Base-by-base conservation (phyloP, 106 monocot species). In the Triglochin maritima region DNA sequence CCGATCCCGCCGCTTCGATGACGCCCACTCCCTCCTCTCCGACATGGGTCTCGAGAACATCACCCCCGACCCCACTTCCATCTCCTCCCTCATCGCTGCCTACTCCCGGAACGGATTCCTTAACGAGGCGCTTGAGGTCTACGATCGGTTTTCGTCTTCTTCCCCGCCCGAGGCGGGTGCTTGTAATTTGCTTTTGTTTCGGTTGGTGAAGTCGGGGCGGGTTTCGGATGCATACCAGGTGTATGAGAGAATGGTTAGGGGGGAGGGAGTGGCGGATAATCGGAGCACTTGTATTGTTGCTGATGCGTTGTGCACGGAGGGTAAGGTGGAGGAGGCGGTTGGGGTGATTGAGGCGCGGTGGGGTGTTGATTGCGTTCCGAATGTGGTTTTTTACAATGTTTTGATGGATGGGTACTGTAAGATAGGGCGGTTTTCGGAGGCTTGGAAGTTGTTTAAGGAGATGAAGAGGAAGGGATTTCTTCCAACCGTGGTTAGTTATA, bases 401-500 rank as follows among this genome's bases (percentile, higher is more conserved):
- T 57, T 98, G 44, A 82, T 98, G 3, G 81, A 81, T 75, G 96
- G 91, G 3, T 91, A 86, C 42, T 84, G 77, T 58, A 86, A 76
- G 70, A 76, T 51, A 8, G 83, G 82, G 4, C 50, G 88, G 52
- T 67, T 84, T 59, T 70, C 41, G 59, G 81, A 54, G 53, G 86
- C 81, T 8, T 77, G 46, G 17, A 43, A 5, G 14, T 11, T 90
- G 14, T 91, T 96, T 48, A 66, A 65, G 17, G 79, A 90, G 71
- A 90, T 96, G 95, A 49, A 86, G 59, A 46, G 55, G 48, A 98
- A 91, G 65, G 88, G 91, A 9, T 91, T 98, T 69, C 54, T 91
- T 70, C 91, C 96, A 4, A 86, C 85, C 2, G 4, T 88, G 61
- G 82, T 86, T 1, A 74, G 91, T 47, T 88, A 88, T 77, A 85